These are phyloP conservation scores for Mycena maculata DNA, from an alignment of 768 basidiomycete genomes.

Conservation along the genomic window DNA sequence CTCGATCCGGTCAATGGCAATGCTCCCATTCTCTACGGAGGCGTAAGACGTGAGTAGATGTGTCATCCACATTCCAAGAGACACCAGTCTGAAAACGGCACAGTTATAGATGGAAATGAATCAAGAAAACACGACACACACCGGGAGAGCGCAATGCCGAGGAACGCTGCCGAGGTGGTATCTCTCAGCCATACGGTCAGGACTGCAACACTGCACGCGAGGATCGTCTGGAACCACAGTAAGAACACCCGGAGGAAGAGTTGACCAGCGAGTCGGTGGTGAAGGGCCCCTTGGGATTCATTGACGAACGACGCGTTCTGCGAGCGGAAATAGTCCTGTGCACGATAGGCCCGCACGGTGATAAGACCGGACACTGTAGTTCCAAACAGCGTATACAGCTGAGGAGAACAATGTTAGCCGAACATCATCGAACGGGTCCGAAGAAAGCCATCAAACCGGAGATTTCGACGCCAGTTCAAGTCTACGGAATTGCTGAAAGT, in stretches of 20 bases:
- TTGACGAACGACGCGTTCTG: constrained; percentile 17
- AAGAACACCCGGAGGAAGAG: constrained; percentile 17
- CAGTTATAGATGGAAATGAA: neutral
- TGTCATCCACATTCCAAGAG: neutral
- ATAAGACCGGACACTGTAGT: constrained; percentile 18
- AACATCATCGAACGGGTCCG: neutral
- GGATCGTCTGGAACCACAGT: constrained; percentile 18
- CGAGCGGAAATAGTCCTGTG: constrained; percentile 6
- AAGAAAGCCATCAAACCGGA: constrained; percentile 5
- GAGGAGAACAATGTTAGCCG: neutral
- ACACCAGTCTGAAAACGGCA: constrained; percentile 9
- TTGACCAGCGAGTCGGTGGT: constrained; percentile 15
- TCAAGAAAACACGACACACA: neutral
- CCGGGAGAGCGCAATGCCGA: constrained; percentile 16
- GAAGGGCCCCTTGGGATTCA: constrained; percentile 18
- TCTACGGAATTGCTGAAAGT: constrained; percentile 26
- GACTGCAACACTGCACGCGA: constrained; percentile 7
- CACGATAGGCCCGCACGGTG: constrained; percentile 13
- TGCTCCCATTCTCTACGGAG: constrained; percentile 18
- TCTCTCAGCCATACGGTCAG: constrained; percentile 17
- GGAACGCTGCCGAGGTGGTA: constrained; percentile 14
- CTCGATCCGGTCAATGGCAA: constrained; percentile 19
- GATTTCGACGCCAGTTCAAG: constrained; percentile 26
- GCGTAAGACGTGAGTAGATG: constrained; percentile 15
- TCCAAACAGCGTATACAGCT: constrained; percentile 21